Conservation (phyloP, 108 stramenopile species). For the Conticribra weissflogii region DNA sequence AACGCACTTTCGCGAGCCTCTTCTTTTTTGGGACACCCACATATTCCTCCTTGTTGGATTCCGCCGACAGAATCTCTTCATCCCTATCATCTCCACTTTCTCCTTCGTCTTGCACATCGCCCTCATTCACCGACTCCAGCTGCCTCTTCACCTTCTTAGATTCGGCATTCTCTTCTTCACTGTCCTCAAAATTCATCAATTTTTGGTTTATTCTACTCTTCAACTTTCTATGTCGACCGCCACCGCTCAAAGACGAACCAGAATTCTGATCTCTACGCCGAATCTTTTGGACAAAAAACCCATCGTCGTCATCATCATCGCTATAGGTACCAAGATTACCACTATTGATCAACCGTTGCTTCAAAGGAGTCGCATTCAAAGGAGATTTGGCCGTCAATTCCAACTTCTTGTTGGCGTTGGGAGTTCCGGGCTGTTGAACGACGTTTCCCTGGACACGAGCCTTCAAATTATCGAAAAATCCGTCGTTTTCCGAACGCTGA, state of each 20-base stretch:
- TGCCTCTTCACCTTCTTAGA: conserved; percentile 3
- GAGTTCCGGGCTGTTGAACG: not conserved
- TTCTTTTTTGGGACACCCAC: conserved; percentile 1
- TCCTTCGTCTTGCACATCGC: not conserved
- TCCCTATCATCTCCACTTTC: not conserved
- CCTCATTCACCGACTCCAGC: not conserved
- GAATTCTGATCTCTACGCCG: not conserved
- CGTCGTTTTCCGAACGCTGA: too few species aligned
- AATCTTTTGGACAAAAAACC: not conserved
- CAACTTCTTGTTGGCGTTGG: conserved; percentile 5
- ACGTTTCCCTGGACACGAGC: not conserved
- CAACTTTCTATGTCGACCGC: not conserved
- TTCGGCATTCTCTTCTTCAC: not conserved
- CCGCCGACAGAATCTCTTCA: too few species aligned
- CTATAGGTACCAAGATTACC: too few species aligned
- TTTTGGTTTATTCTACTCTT: conserved; percentile 1
- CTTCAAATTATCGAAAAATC: not conserved
- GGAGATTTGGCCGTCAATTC: conserved; percentile 30
- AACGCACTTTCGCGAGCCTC: not conserved
- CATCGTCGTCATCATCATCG: conserved; percentile 1
- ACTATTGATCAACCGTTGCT: not conserved
- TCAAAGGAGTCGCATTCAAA: conserved; percentile 32
- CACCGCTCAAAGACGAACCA: not conserved
- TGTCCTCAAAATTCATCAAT: conserved; percentile 18
- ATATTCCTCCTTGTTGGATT: conserved; percentile 1